Evolutionary conservation across 495 filamentous ascomycete genomes (phyloP), one percentile per base, ranked within the genome.

Genomic region (Hypoxylon cercidicola): DNA sequence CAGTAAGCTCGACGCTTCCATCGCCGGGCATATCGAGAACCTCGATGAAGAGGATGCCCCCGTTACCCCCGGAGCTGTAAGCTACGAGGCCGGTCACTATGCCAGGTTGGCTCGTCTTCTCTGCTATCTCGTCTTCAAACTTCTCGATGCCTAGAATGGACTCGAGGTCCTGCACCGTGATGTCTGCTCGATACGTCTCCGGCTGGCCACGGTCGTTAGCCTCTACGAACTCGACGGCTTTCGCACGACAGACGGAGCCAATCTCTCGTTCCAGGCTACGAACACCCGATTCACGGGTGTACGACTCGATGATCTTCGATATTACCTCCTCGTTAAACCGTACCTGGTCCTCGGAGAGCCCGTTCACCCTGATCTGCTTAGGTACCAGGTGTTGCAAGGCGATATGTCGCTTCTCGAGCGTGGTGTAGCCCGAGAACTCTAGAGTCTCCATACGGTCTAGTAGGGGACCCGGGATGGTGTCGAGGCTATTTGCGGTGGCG

Each of bases 371-470:
- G 55, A 97, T 87, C 73, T 98, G 96, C 79, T 98, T 98, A 3
- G 95, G 96, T 12, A 99, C 89, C 19, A 99, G 82, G 73, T 98
- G 96, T 64, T 89, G 90, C 70, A 88, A 88, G 1, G 96, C 94
- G 73, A 99, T 99, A 70, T 97, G 93, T 60, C 91, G 84, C 79
- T 99, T 99, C 82, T 99, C 95, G n/a, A 97, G 83, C 6, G 93
- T 97, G 11, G 95, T 99, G 78, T 99, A 99, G 69, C 96, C 95
- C 11, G 92, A 90, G 21, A 99, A 85, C 55, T 87, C 82, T 51
- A 98, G 93, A 0, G 88, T 95, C 80, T 99, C 95, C 95, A 98
- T 98, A 28, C 95, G 87, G 77, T 99, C 95, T 0, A 98, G 85
- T n/a, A 99, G 80, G 13, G 95, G 93, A 11, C 93, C 83, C 6